Conservation (phyloP, 805 yeast species). For the Candida glaebosa region DNA sequence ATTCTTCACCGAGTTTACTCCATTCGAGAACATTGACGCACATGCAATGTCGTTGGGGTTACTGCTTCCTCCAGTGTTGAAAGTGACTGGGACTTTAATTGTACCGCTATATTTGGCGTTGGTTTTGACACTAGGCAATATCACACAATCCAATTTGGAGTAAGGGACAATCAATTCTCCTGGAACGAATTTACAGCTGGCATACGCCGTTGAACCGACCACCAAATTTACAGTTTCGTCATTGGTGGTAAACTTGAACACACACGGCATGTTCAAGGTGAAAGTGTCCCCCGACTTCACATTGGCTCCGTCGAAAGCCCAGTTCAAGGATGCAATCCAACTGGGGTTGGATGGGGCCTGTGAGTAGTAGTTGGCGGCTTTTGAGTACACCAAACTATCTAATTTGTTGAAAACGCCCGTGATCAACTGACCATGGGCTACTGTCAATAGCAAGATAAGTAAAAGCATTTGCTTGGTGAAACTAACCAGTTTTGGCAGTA, state of each 20-base stretch:
- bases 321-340: conserved; percentile 12
- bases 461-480: no score
- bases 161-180: conserved; percentile 16
- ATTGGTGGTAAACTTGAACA: conserved; percentile 13
- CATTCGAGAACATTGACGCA: neutral
- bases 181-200: conserved; percentile 18
- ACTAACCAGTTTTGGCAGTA: no score
- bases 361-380: conserved; percentile 6
- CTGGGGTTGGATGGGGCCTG: neutral
- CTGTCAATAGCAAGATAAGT: no score
- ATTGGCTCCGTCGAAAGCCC: conserved; percentile 11
- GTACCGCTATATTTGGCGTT: conserved; percentile 10
- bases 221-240: conserved; percentile 8
- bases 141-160: conserved; percentile 18
- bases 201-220: conserved; percentile 14
- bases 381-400: conserved; percentile 10
- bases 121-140: conserved; percentile 9
- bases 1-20: neutral
- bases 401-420: conserved; percentile 16
- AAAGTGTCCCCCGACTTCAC: conserved; percentile 17
- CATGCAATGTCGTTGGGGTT: neutral
- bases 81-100: neutral
- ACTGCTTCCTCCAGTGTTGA: neutral
- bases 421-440: neutral
- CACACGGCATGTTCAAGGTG: conserved; percentile 16